Evolutionary conservation across 768 basidiomycete genomes (phyloP).

Genomic region (Coprinopsis sp.): DNA sequence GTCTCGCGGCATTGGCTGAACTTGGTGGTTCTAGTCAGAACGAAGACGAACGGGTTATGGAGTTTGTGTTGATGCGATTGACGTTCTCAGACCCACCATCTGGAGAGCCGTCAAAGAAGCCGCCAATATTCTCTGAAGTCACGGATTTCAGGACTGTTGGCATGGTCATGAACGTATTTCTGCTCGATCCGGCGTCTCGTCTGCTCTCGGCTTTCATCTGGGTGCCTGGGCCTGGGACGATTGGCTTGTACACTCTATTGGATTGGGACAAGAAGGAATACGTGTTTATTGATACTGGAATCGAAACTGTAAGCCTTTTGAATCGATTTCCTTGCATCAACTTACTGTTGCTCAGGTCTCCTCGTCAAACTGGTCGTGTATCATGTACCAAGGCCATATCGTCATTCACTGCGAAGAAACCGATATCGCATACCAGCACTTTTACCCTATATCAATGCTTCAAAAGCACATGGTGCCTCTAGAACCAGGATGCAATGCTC

Average conservation of each 20-base stretch:
- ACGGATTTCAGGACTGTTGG: slow-evolving; percentile 61
- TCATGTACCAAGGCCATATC: slow-evolving; percentile 58
- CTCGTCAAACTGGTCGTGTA: slow-evolving; percentile 77
- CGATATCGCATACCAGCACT: slow-evolving; percentile 61
- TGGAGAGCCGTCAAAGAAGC: slow-evolving; percentile 29
- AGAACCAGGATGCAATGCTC: slow-evolving; percentile 28
- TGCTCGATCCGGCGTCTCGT: slow-evolving; percentile 59
- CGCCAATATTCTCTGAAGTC: slow-evolving; percentile 50
- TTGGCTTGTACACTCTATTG: slow-evolving; percentile 57
- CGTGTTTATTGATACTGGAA: slow-evolving; percentile 69
- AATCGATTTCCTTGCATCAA: neutral
- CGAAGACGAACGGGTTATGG: slow-evolving; percentile 61
- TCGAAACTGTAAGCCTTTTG: slow-evolving; percentile 56
- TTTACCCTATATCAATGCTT: slow-evolving; percentile 53
- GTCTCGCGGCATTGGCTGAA: neutral
- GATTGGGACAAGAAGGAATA: slow-evolving; percentile 67
- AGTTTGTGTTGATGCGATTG: slow-evolving; percentile 67
- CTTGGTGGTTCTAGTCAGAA: slow-evolving; percentile 29
- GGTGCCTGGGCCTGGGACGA: slow-evolving; percentile 48
- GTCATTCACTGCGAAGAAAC: slow-evolving; percentile 73
- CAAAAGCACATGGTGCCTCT: slow-evolving; percentile 27
- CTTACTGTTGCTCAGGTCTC: slow-evolving; percentile 36
- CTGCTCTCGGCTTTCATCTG: slow-evolving; percentile 69
- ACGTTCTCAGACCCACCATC: slow-evolving; percentile 49
- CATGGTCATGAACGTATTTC: slow-evolving; percentile 73